These are phyloP conservation scores for Knufia petricola DNA, from an alignment of 2,329 filamentous ascomycete species.

Conservation along the genomic window DNA sequence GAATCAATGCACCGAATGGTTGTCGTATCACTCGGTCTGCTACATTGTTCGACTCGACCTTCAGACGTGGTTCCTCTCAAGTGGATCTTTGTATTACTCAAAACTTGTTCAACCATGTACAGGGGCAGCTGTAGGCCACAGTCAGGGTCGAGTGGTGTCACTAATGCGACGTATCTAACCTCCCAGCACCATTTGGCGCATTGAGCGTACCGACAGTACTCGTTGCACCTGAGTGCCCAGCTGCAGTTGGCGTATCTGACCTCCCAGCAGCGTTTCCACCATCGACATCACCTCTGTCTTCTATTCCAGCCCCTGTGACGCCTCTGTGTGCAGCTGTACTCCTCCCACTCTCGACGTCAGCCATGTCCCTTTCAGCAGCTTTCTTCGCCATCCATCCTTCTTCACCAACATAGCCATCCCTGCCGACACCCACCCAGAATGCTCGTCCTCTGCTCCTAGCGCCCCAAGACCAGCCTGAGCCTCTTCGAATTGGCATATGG, in stretches of 20 bases:
- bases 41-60: too few species aligned
- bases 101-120: too few species aligned
- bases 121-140: too few species aligned
- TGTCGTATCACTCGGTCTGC: too few species aligned
- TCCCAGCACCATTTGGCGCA: neutral
- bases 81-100: too few species aligned
- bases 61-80: too few species aligned
- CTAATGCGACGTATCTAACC: too few species aligned
- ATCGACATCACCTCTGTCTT: neutral
- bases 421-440: conserved; percentile 59
- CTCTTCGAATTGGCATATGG: conserved; percentile 67
- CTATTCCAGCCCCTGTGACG: neutral
- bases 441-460: conserved; percentile 62
- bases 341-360: neutral
- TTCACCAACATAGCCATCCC: conserved; percentile 37
- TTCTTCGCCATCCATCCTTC: conserved; percentile 33
- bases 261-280: neutral
- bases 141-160: too few species aligned
- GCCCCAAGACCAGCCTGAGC: conserved; percentile 84
- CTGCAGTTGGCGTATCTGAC: neutral
- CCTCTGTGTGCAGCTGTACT: neutral
- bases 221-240: neutral
- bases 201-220: neutral
- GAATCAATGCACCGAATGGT: too few species aligned
- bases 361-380: neutral